These are phyloP conservation scores for Erodium moschatum DNA, from an alignment of 441 rosid genomes.

Conservation along the genomic window DNA sequence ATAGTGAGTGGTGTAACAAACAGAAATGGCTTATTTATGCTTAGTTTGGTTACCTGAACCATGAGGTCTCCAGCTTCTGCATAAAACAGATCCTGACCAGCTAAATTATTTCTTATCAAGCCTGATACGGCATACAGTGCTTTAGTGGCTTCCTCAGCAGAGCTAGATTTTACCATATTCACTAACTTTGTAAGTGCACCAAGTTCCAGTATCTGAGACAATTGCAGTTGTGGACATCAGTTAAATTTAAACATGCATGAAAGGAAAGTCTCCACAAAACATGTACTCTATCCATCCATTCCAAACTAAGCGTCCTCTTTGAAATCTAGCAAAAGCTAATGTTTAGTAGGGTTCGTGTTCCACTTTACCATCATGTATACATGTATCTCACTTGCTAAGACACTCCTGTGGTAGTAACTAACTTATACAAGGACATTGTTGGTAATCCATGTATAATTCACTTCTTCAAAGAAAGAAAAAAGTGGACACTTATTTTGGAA, in stretches of 20 bases:
- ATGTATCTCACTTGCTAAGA: no score
- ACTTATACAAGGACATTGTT: no score
- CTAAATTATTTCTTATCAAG: constrained; percentile 56
- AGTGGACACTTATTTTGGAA: no score
- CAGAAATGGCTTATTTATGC: constrained; percentile 4
- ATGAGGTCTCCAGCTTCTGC: constrained; percentile 62
- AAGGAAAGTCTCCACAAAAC: not conserved
- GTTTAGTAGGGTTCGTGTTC: no score
- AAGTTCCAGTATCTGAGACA: constrained; percentile 55
- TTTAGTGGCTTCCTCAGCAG: constrained; percentile 67
- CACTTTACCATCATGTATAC: no score
- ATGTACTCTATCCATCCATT: not conserved
- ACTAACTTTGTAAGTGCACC: constrained; percentile 56
- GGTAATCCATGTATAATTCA: no score
- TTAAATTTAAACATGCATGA: not conserved
- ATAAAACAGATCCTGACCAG: constrained; percentile 65
- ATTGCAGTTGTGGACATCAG: constrained; percentile 1
- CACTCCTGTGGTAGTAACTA: no score
- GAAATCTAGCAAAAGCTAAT: no score
- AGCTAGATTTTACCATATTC: constrained; percentile 56
- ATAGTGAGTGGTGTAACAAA: not conserved
- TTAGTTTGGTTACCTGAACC: constrained; percentile 56
- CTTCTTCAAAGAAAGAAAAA: no score
- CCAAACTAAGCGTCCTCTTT: no score
- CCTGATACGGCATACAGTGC: constrained; percentile 83